phyloP scores from a whole-genome alignment of 2,329 filamentous ascomycete genomes.

The Aureobasidium leucospermi region DNA sequence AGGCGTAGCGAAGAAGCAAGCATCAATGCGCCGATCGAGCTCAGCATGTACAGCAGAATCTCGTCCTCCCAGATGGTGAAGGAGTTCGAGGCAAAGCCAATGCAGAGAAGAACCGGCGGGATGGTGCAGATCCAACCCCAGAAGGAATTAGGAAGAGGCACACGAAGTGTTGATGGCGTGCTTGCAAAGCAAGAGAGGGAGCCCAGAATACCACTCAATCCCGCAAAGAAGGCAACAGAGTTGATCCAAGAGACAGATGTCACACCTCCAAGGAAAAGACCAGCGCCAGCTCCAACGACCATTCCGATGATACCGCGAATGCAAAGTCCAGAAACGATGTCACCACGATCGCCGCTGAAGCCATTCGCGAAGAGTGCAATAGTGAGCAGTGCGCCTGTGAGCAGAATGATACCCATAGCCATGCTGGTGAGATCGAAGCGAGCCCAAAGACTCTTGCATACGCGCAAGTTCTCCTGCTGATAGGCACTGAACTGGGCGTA shows the following conservation, averaged over 20 bases:
- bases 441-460: slow-evolving; percentile 84
- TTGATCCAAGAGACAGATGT: slow-evolving; percentile 32
- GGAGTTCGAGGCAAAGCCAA: slow-evolving; percentile 93
- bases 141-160: slow-evolving; percentile 61
- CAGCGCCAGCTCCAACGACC: slow-evolving; percentile 22
- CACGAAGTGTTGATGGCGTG: slow-evolving; percentile 34
- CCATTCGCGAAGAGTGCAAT: slow-evolving; percentile 66
- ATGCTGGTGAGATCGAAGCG: slow-evolving; percentile 85
- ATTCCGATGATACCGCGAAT: slow-evolving; percentile 39
- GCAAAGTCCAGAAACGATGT: slow-evolving; percentile 48
- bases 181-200: slow-evolving; percentile 35
- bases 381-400: slow-evolving; percentile 59
- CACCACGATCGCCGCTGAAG: slow-evolving; percentile 45
- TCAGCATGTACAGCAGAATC: slow-evolving; percentile 84
- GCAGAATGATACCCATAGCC: slow-evolving; percentile 66
- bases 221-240: slow-evolving; percentile 34
- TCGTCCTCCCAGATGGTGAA: slow-evolving; percentile 99
- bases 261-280: slow-evolving; percentile 20
- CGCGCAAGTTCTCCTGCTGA: slow-evolving; percentile 66
- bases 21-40: slow-evolving; percentile 74
- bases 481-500: slow-evolving; percentile 61
- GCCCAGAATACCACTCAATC: slow-evolving; percentile 33
- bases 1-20: slow-evolving; percentile 69
- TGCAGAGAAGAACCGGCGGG: slow-evolving; percentile 79
- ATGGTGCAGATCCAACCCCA: slow-evolving; percentile 85